Evolutionary conservation across 345 rosid genomes (phyloP), one percentile per base, ranked within the genome.

Genomic region (Syzygium grande): DNA sequence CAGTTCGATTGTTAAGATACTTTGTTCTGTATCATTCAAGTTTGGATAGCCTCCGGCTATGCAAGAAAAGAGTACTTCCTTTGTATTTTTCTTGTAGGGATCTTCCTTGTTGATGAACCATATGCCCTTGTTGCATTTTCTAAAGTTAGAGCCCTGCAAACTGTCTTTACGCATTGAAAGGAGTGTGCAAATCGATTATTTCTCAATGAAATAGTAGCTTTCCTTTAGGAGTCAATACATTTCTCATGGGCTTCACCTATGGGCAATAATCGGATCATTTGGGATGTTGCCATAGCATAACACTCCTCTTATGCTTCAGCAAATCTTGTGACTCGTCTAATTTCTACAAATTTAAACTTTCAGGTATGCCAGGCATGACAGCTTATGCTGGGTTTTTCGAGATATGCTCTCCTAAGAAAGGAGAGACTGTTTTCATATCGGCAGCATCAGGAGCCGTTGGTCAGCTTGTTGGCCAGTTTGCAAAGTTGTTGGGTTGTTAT

Each of bases 391-490:
- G 88, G 2, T 56, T 87, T 27, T 83, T 53, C 21, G 78, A 46
- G 86, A 11, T 87, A 52, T 87, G 86, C 68, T 54, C 88, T 6
- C 88, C 88, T 54, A 80, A 87, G 52, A 58, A 80, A 58, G 88
- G 86, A 87, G 78, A 87, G 10, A 53, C 52, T 38, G 88, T 87
- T 11, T 87, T 86, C 53, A 65, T 63, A 23, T 63, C 84, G 0
- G 87, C 84, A 1, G 87, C 87, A 15, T 51, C 58, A 0, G 87
- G 87, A 43, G 87, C 87, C 2, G 87, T 86, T 30, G 87, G 87
- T 19, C 87, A 86, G 68, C 65, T 87, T 54, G 88, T 87, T 41
- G 85, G 88, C 55, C 88, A 80, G 68, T 80, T 87, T 56, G 88
- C 86, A 41, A 87, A 80, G 85, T 73, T 87, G 85, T 0, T 29